These are phyloP conservation scores for Udeniomyces megalosporus DNA, from an alignment of 768 basidiomycete genomes.

Conservation along the genomic window DNA sequence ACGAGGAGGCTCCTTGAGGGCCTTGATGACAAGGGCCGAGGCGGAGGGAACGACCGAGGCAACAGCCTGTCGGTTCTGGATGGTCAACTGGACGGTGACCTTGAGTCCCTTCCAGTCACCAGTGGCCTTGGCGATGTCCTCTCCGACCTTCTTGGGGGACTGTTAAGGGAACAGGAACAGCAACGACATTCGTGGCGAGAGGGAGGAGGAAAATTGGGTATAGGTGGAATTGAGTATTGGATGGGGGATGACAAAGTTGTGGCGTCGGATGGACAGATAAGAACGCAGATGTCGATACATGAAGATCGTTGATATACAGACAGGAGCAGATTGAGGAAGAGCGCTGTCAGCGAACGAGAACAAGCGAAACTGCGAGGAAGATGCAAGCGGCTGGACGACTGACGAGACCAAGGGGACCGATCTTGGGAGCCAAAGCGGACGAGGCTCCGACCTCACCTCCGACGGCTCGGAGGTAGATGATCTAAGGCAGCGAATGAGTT, in stretches of 20 bases:
- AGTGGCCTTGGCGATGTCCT: constrained; percentile 99
- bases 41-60: constrained; percentile 95
- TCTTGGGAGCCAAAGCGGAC: constrained; percentile 95
- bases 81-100: constrained; percentile 95
- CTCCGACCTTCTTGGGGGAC: constrained; percentile 99
- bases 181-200: background rate
- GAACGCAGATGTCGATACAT: no score
- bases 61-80: constrained; percentile 98
- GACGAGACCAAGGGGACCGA: constrained; percentile 98
- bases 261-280: background rate
- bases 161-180: constrained; percentile 25
- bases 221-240: background rate
- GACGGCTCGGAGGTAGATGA: constrained; percentile 94
- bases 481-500: constrained; percentile 27
- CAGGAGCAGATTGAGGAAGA: background rate
- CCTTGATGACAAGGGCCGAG: constrained; percentile 90
- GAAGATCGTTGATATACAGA: background rate
- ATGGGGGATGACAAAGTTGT: background rate
- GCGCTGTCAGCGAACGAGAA: no score
- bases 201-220: background rate
- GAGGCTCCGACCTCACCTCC: constrained; percentile 99
- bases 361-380: no score
- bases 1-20: constrained; percentile 96
- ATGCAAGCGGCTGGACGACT: constrained; percentile 29
- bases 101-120: constrained; percentile 98